phyloP scores from a whole-genome alignment of 2,329 filamentous ascomycete species.

The Exophiala sideris region DNA sequence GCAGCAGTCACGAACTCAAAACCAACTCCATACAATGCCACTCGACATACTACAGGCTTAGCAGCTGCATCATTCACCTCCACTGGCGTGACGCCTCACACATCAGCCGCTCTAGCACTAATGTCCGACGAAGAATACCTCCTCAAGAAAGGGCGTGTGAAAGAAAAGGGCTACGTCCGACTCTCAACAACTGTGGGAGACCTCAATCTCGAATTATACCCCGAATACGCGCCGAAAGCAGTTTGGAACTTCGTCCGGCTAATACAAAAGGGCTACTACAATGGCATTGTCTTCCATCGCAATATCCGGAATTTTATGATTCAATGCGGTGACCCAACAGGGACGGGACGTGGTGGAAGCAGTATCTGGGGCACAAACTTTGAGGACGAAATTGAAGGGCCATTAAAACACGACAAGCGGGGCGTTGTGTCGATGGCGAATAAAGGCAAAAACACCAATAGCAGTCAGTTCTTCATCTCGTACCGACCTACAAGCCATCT shows the following conservation, averaged over 20 bases:
- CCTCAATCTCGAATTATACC: conserved; percentile 82
- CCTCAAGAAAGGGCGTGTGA: conserved; percentile 84
- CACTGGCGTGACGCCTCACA: conserved; percentile 88
- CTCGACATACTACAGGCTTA: conserved; percentile 82
- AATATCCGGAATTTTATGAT: conserved; percentile 98
- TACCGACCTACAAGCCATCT: conserved; percentile 83
- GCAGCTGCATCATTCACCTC: conserved; percentile 94
- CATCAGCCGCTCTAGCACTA: conserved; percentile 78
- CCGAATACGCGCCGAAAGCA: conserved; percentile 85
- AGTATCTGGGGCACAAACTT: conserved; percentile 96
- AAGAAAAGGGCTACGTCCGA: conserved; percentile 86
- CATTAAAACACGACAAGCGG: conserved; percentile 74
- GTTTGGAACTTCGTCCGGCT: conserved; percentile 96
- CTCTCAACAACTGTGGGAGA: conserved; percentile 82
- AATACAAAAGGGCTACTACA: conserved; percentile 86
- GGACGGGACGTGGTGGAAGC: conserved; percentile 83
- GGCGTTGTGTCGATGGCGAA: conserved; percentile 94
- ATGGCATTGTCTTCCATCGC: conserved; percentile 76
- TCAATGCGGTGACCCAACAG: conserved; percentile 90
- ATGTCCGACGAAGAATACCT: conserved; percentile 95
- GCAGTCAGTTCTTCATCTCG: conserved; percentile 89
- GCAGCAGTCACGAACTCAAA: conserved; percentile 29
- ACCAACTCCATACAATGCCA: conserved; percentile 70
- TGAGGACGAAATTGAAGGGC: conserved; percentile 87
- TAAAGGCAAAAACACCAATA: conserved; percentile 97